A percentile compares a stretch with the other conserved stretches of the same genome.
These are phyloP conservation scores for Lachancea fermentati DNA, from an alignment of 805 yeast genomes.

Conservation along the genomic window DNA sequence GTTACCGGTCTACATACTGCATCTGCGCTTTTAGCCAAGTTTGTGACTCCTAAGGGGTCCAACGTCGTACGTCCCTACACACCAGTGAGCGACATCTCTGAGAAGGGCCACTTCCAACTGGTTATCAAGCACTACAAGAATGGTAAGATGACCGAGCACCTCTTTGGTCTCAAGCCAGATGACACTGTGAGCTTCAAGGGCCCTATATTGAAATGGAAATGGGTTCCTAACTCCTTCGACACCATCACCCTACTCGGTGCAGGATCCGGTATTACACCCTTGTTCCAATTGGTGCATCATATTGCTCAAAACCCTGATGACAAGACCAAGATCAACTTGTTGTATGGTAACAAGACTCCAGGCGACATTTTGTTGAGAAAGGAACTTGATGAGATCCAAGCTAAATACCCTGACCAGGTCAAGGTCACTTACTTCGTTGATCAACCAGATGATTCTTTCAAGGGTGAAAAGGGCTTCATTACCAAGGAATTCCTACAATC, in stretches of 20 bases:
- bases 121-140: constrained; percentile 78
- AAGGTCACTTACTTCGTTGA: constrained; percentile 77
- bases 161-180: constrained; percentile 61
- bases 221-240: constrained; percentile 80
- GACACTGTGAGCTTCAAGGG: constrained; percentile 92
- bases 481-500: constrained; percentile 62
- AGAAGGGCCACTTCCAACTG: constrained; percentile 70
- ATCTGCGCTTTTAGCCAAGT: constrained; percentile 75
- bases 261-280: constrained; percentile 95
- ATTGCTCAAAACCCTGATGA: constrained; percentile 76
- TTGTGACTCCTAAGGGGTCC: constrained; percentile 74
- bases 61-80: constrained; percentile 87
- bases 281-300: constrained; percentile 78
- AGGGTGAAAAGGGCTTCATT: constrained; percentile 69
- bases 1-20: constrained; percentile 76
- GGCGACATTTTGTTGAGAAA: constrained; percentile 76
- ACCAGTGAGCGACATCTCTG: constrained; percentile 67
- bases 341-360: constrained; percentile 73
- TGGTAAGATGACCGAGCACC: constrained; percentile 79
- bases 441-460: constrained; percentile 42
- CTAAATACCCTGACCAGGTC: constrained; percentile 71
- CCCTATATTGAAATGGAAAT: constrained; percentile 85
- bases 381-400: constrained; percentile 56
- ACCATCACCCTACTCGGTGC: constrained; percentile 84
- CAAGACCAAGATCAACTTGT: constrained; percentile 78